phyloP scores from a whole-genome alignment of 2,329 filamentous ascomycete genomes.

The Ophiostoma quercus region DNA sequence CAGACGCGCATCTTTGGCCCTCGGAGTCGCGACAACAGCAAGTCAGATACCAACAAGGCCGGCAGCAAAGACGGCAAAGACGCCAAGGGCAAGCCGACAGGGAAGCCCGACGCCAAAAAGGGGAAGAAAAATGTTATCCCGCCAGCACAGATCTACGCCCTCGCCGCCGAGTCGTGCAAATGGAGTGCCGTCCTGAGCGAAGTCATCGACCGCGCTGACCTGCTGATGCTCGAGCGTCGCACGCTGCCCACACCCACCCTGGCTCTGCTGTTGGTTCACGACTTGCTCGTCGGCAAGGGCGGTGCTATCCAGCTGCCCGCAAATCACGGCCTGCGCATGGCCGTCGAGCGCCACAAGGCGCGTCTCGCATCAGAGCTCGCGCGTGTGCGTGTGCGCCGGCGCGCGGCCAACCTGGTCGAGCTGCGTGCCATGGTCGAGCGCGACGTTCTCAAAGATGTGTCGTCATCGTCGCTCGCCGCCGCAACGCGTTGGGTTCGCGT shows the following conservation, averaged over 20 bases:
- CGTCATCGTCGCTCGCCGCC: constrained; percentile 48
- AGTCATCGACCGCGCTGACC: constrained; percentile 73
- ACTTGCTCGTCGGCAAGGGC: constrained; percentile 68
- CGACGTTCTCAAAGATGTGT: constrained; percentile 60
- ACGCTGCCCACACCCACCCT: constrained; percentile 71
- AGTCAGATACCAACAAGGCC: background rate
- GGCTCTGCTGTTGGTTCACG: constrained; percentile 77
- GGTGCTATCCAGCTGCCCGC: constrained; percentile 72
- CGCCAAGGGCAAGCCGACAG: background rate
- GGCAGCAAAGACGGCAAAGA: constrained; percentile 7
- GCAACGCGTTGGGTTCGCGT: constrained; percentile 91
- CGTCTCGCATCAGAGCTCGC: constrained; percentile 78
- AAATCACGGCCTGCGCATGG: constrained; percentile 68
- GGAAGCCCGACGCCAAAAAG: background rate
- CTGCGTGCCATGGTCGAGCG: constrained; percentile 59
- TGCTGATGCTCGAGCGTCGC: constrained; percentile 63
- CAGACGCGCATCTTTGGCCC: constrained; percentile 79
- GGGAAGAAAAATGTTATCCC: constrained; percentile 54
- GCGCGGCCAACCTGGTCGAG: constrained; percentile 61
- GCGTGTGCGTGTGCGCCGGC: constrained; percentile 67
- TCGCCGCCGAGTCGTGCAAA: constrained; percentile 82
- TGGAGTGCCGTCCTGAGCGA: constrained; percentile 84
- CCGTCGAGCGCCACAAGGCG: constrained; percentile 75
- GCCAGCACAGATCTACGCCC: constrained; percentile 76
- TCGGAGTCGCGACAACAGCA: constrained; percentile 37